Percentiles rank a stretch among this genome's conserved stretches.
Evolutionary conservation across 73 alveolate genomes (phyloP).

Genomic region (Tetrahymena malaccensis): DNA sequence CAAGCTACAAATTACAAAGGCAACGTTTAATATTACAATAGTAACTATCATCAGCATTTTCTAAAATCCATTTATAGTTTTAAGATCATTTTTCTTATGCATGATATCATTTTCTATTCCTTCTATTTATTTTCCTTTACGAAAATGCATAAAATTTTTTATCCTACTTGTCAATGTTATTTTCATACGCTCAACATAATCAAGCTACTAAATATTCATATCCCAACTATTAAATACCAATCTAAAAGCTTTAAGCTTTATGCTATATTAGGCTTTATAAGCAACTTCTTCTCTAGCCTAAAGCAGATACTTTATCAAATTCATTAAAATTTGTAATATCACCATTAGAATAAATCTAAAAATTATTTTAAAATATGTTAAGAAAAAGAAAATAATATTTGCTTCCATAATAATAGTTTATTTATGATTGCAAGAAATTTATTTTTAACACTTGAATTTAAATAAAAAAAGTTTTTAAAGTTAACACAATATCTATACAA

Average conservation of each 20-base stretch:
- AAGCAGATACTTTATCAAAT: not conserved
- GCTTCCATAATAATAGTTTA: no score
- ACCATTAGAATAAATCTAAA: not conserved
- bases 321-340: not conserved
- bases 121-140: not conserved
- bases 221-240: not conserved
- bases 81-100: not conserved
- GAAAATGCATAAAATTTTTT: not conserved
- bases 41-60: not conserved
- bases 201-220: not conserved
- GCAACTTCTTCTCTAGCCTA: not conserved
- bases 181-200: not conserved
- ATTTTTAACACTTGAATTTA: no score
- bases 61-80: not conserved
- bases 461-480: no score
- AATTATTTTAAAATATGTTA: not conserved
- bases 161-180: not conserved
- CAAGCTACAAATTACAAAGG: not conserved
- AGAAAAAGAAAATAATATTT: no score
- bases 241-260: not conserved
- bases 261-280: not conserved
- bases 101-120: not conserved
- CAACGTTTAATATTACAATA: not conserved
- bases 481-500: no score
- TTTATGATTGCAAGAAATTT: no score